Evolutionary conservation across 1,139 yeast genomes (phyloP).

Genomic region (Ashbya aceris): DNA sequence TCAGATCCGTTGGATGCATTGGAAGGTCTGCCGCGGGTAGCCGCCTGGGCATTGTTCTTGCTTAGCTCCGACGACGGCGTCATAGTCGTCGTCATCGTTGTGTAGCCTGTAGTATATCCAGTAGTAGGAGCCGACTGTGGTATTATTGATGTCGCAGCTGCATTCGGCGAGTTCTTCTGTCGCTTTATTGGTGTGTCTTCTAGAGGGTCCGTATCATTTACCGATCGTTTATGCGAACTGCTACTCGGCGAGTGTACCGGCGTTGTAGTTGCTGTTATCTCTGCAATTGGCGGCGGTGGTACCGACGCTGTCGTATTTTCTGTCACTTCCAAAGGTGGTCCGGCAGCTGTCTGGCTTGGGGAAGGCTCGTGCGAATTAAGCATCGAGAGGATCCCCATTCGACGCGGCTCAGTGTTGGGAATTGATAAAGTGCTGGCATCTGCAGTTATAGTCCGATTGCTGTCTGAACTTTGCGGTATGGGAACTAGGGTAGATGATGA

Average conservation of each 20-base stretch:
- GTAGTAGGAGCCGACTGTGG: conserved; percentile 1
- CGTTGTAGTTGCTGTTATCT: not conserved
- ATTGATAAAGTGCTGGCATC: conserved; percentile 2
- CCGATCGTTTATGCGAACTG: not conserved
- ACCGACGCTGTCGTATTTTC: not conserved
- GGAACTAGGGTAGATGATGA: conserved; percentile 4
- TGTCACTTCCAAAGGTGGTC: not conserved
- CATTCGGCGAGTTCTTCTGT: not conserved
- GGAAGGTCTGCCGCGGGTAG: conserved; percentile 9
- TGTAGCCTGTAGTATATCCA: not conserved
- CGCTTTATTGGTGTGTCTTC: conserved; percentile 2
- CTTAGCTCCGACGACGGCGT: conserved; percentile 1
- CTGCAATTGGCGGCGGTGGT: not conserved
- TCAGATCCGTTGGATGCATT: conserved; percentile 10
- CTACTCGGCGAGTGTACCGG: not conserved
- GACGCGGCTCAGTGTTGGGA: conserved; percentile 8
- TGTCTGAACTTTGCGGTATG: conserved; percentile 5
- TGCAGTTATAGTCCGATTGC: conserved; percentile 6
- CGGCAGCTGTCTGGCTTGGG: not conserved
- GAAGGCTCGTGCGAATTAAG: conserved; percentile 15
- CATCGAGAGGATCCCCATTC: conserved; percentile 22
- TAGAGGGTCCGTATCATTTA: not conserved
- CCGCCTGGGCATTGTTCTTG: conserved; percentile 1
- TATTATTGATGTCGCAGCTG: not conserved
- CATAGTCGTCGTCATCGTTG: conserved; percentile 1